Evolutionary conservation across 805 yeast genomes (phyloP), one percentile per base, ranked within the genome.

Genomic region (Lachancea thermotolerans): DNA sequence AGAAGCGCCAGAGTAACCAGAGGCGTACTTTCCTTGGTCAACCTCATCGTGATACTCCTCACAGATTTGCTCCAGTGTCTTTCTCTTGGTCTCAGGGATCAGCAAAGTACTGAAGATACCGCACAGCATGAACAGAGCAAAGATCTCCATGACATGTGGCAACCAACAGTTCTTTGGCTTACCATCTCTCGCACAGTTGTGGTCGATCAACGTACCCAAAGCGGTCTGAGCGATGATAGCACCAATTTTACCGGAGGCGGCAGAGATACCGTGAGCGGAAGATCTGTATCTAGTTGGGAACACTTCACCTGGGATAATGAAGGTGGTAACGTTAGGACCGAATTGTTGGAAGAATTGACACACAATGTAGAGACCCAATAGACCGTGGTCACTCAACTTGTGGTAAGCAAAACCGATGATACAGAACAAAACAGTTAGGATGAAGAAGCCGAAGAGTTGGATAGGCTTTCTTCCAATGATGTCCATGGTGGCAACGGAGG

Each of bases 271-370:
- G 60, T 88, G 96, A 40, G 96, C 95, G 55, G 95, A 81, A 18
- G 95, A 87, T 81, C 96, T 84, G 72, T 87, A 88, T 75, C 95
- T 82, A 46, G 96, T 88, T 66, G 96, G 96, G 83, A 73, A 89
- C 64, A 79, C 72, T 73, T 88, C 96, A 70, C 95, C 96, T 41
- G 96, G 95, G 62, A 85, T 76, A 59, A 88, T 79, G 65, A 88
- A 88, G 44, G 96, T 88, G 40, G 96, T 89, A 50, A 89, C 80
- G 74, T 88, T 88, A 65, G 96, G 95, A 64, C 96, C 96, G 59
- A 86, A 88, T 68, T 88, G 88, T 68, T 82, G 81, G 82, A 88
- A 88, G 66, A 88, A 85, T 71, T 88, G 95, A 49, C 82, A 78
- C 49, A 88, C 66, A 55, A 87, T 79, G 72, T 85, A 88, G 43